Evolutionary conservation across 805 yeast species (phyloP), one percentile per base, ranked within the genome.

Genomic region (Myxozyma kluyveri): DNA sequence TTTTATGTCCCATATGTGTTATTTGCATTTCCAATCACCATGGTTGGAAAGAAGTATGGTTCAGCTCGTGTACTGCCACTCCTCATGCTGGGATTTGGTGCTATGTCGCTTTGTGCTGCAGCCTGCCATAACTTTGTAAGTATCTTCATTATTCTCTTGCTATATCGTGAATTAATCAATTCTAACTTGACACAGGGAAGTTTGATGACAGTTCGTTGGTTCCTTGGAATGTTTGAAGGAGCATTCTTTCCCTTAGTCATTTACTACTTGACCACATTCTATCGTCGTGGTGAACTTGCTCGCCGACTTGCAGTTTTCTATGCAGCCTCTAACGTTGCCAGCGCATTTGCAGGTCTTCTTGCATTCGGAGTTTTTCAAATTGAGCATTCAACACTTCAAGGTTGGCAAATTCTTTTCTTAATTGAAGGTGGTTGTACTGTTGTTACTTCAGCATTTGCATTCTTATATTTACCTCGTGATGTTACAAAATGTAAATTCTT

Each of bases 371-470:
- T 80, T 3, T 74, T 75, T 59, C 78, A 75, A 59, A 74, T 75
- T 49, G 60, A 69, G 43, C 57, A 62, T 42, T 61, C 68, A 22
- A 56, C 58, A 12, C 63, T 75, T 32, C 79, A 69, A 7, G 82
- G 82, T 21, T 82, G 86, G 86, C 69, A 76, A 47, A 82, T 82
- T 80, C 64, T 82, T 21, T 82, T 82, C 56, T 57, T 81, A 21
- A 68, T 82, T 44, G 86, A 82, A 64, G 88, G 88, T 4, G 46
- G 75, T 3, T 59, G 80, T 39, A 81, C 88, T 1, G 64, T 83
- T 4, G 14, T 63, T 1, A 71, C 83, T 57, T 88, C 87, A 2
- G 31, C 78, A 24, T 56, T 62, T 2, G 64, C 76, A 1, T 76
- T 69, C 57, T 74, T 70, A 54, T 54, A 71, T 47, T 78, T 81